Percentiles rank a stretch among this genome's conserved stretches.
phyloP scores from a whole-genome alignment of 495 filamentous ascomycete genomes.

The Neurospora terricola region DNA sequence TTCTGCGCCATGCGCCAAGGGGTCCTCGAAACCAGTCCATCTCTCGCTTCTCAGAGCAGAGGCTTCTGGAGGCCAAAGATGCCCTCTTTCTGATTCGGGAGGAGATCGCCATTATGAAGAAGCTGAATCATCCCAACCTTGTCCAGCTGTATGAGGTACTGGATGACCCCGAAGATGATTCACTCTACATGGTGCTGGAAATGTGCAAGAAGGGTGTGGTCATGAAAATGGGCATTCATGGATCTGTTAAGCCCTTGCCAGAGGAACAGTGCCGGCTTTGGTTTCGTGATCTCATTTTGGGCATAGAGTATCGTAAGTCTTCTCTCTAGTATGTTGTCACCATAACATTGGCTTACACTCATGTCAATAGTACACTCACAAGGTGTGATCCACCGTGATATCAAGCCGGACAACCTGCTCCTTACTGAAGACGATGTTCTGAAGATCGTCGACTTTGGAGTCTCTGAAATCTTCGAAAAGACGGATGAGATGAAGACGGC shows the following conservation, averaged over 20 bases:
- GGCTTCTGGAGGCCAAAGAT: conserved; percentile 55
- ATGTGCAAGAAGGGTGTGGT: conserved; percentile 98
- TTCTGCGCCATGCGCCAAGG: conserved; percentile 51
- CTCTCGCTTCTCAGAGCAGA: conserved; percentile 35
- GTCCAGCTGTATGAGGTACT: conserved; percentile 90
- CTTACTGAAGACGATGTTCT: conserved; percentile 83
- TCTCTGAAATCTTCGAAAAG: conserved; percentile 97
- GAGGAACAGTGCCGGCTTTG: conserved; percentile 77
- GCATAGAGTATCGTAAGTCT: conserved; percentile 78
- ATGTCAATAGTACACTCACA: conserved; percentile 65
- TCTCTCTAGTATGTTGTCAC: not conserved
- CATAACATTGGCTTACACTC: not conserved
- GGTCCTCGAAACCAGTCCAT: conserved; percentile 41
- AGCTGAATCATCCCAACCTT: conserved; percentile 85
- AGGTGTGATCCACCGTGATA: conserved; percentile 91
- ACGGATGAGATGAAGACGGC: conserved; percentile 79
- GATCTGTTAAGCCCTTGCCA: conserved; percentile 71
- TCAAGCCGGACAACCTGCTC: conserved; percentile 94
- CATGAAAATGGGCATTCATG: conserved; percentile 90
- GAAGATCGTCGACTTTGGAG: conserved; percentile 96
- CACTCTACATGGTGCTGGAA: conserved; percentile 95
- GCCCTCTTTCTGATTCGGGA: conserved; percentile 83
- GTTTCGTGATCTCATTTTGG: conserved; percentile 93
- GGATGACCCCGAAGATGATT: conserved; percentile 91
- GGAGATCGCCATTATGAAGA: conserved; percentile 99